Conservation (phyloP, 108 stramenopile species). For the Schizochytrium sp. region DNA sequence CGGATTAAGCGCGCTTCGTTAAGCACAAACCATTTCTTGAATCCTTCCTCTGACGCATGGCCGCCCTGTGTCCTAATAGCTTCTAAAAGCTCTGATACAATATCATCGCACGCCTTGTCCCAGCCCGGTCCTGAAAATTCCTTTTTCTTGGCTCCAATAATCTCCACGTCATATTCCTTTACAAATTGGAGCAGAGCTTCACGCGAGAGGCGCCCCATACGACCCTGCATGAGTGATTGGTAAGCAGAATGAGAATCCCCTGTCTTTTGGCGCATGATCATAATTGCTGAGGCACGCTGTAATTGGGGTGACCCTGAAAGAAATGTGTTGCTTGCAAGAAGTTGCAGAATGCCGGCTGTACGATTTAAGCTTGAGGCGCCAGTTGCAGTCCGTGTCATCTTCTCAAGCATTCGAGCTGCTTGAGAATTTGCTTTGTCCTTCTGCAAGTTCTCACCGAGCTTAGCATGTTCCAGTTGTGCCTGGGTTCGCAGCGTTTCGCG, state of each 20-base stretch:
- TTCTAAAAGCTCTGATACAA: not conserved
- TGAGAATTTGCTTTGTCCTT: not conserved
- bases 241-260: not conserved
- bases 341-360: not conserved
- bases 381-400: not conserved
- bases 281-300: not conserved
- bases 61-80: not conserved
- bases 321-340: not conserved
- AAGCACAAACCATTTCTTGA: not conserved
- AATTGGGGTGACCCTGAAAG: not conserved
- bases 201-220: not conserved
- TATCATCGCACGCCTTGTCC: not conserved
- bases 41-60: not conserved
- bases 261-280: not conserved
- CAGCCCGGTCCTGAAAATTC: not conserved
- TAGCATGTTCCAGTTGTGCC: not conserved
- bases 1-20: constrained; percentile 2
- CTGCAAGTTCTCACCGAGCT: not conserved
- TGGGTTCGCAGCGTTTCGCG: not conserved
- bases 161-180: no score
- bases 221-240: not conserved
- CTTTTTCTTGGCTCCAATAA: no score
- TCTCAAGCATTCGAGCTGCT: not conserved
- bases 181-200: not conserved
- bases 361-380: not conserved